Evolutionary conservation across 495 filamentous ascomycete species (phyloP).

Genomic region (Neurospora tetrasperma): DNA sequence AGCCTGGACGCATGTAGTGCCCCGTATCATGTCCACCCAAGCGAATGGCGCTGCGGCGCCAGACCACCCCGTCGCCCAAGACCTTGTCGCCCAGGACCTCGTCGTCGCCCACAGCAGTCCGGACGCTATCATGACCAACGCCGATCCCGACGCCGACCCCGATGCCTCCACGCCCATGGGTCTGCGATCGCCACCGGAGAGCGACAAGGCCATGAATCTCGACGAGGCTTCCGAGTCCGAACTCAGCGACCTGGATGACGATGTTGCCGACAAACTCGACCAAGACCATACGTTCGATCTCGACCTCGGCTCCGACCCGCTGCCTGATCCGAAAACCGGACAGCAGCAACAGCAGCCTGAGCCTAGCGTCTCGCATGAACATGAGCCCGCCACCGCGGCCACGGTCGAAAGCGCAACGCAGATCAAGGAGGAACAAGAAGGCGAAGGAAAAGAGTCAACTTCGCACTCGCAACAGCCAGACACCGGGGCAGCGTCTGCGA

Average conservation of each 20-base stretch:
- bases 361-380: not conserved
- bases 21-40: conserved; percentile 28
- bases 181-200: conserved; percentile 41
- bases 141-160: conserved; percentile 9
- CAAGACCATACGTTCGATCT: conserved; percentile 7
- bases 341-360: not conserved
- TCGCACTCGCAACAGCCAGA: not conserved
- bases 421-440: conserved; percentile 27
- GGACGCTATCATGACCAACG: conserved; percentile 5
- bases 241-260: conserved; percentile 46
- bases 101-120: conserved; percentile 3
- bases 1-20: conserved; percentile 28
- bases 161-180: conserved; percentile 26
- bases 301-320: conserved; percentile 5
- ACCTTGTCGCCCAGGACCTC: not conserved
- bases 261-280: conserved; percentile 24
- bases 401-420: conserved; percentile 17
- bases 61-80: conserved; percentile 11
- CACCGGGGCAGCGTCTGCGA: not conserved
- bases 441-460: not conserved
- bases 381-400: conserved; percentile 10
- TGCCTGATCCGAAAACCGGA: not conserved
- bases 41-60: conserved; percentile 31
- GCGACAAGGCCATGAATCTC: conserved; percentile 39
- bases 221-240: conserved; percentile 43